Evolutionary conservation across 73 alveolate species (phyloP), one percentile per base, ranked within the genome.

Genomic region (Paramecium tetraurelia): DNA sequence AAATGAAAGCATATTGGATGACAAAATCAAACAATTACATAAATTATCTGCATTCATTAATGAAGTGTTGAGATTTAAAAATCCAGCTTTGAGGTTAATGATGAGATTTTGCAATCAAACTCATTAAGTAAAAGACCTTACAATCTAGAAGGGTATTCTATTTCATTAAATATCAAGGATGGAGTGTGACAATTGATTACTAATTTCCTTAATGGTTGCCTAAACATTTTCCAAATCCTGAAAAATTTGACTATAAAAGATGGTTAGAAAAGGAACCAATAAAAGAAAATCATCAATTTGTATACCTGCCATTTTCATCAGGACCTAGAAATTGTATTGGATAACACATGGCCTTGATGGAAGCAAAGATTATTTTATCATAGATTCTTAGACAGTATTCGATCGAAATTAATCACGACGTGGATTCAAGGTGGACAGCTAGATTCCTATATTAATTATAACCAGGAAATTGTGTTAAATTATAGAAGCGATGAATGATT

Each of bases 321-420:
- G 92, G 92, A 89, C 35, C 69, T 14, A 69, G 94, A 71, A 71
- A 89, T 36, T 89, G 92, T 21, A 71, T 89, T 21, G 92, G 94
- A 69, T 31, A 89, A 36, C 92, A 89, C 50, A 70, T 89, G 77
- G 94, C 89, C 4, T 31, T 33, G 27, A 31, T 71, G 63, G 77
- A 70, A 43, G 58, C 59, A 50, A 89, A 70, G 53, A 43, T 89
- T 33, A 58, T 89, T 27, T 27, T 89, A 46, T 21, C 87, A 31
- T 12, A 58, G 1, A 36, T 86, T 3, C 85, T 86, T 33, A 86
- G 86, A 86, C 14, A 86, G 10, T 86, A 20, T 22, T 29, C 21
- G n/a, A 59, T 59, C 22, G 3, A 1, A 18, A 59, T 59, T 59
- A 59, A 59, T 20, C 84, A 27, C 9, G 46, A 63, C 24, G 46